Base-by-base conservation (phyloP, 2,329 filamentous ascomycete genomes). In the Aspergillus sergii region DNA sequence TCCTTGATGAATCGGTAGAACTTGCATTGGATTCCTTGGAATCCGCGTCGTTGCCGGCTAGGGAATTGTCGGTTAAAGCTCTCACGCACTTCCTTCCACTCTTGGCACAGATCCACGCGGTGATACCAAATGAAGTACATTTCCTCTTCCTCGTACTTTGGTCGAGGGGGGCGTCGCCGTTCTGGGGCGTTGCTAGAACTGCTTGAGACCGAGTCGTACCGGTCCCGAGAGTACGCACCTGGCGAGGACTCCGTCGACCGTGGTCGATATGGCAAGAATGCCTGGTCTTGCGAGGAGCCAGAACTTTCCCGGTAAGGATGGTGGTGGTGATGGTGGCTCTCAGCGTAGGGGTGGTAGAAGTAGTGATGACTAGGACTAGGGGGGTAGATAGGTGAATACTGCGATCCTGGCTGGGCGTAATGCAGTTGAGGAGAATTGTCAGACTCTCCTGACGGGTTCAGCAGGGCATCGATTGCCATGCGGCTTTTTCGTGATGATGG, bases 101-200 rank as follows among this genome's bases (percentile, higher is more conserved):
- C 77, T 70, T 81, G 76, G 53, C 74, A 74, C 30, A 82, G 73
- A 66, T 83, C 81, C 30, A 80, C 79, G 9, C 80, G 79, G 69
- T 82, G 79, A 66, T 83, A 83, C 81, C 81, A 83, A 64, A 83
- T 82, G 63, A 83, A 83, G 68, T 79, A 80, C 73, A 78, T 78
- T 64, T 83, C 79, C 70, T 83, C 81, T 58, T 79, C 75, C 51
- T 77, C 76, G 69, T 83, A 83, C 70, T 80, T 81, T 30, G 79
- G 80, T 6, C 80, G 75, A n/a, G 79, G 78, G 7, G 77, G 72
- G 4, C 80, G 77, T 10, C 79, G 78, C 19, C 76, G 75, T 58
- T 79, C 78, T 8, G 69, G 65, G 11, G 72, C 68, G 59, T 72
- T 72, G 43, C 75, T 77, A 23, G 78, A 78, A 59, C 71, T 75